A percentile compares a stretch with the other conserved stretches of the same genome.
These are phyloP conservation scores for Malania oleifera DNA, from an alignment of 164 flowering plant species.

Conservation along the genomic window DNA sequence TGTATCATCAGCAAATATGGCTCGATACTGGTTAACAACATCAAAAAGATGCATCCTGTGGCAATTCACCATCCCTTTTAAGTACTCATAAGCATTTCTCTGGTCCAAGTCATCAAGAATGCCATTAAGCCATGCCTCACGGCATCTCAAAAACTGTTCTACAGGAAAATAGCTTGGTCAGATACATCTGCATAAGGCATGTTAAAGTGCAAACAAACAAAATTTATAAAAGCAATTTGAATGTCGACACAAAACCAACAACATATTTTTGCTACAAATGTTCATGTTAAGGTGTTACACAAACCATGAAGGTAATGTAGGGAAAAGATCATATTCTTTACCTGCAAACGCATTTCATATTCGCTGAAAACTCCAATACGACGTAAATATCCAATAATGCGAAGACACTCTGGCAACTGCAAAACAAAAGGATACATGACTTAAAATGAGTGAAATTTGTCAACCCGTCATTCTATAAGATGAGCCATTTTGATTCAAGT, in stretches of 20 bases:
- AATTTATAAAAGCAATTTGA: background rate
- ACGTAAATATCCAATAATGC: slow-evolving; percentile 90
- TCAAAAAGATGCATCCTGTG: slow-evolving; percentile 93
- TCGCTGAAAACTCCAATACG: slow-evolving; percentile 97
- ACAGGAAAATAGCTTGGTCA: slow-evolving; percentile 10
- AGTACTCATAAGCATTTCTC: slow-evolving; percentile 82
- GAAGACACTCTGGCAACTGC: slow-evolving; percentile 94
- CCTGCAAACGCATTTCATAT: slow-evolving; percentile 95
- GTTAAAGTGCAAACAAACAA: background rate
- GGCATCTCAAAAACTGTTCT: slow-evolving; percentile 84
- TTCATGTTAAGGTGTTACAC: too few species aligned
- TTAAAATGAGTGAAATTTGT: background rate
- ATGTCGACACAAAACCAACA: background rate
- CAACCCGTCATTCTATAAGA: background rate
- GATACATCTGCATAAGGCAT: background rate
- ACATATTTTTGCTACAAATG: too few species aligned
- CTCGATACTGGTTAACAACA: slow-evolving; percentile 96
- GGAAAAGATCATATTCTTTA: slow-evolving; percentile 10
- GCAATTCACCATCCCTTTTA: slow-evolving; percentile 88
- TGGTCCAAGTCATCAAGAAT: slow-evolving; percentile 95
- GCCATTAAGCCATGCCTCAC: slow-evolving; percentile 94
- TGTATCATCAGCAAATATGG: slow-evolving; percentile 93
- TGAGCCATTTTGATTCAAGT: background rate
- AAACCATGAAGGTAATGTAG: background rate
- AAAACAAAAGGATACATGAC: slow-evolving; percentile 11